Evolutionary conservation across 768 basidiomycete genomes (phyloP).

Genomic region (Megacollybia marginata): DNA sequence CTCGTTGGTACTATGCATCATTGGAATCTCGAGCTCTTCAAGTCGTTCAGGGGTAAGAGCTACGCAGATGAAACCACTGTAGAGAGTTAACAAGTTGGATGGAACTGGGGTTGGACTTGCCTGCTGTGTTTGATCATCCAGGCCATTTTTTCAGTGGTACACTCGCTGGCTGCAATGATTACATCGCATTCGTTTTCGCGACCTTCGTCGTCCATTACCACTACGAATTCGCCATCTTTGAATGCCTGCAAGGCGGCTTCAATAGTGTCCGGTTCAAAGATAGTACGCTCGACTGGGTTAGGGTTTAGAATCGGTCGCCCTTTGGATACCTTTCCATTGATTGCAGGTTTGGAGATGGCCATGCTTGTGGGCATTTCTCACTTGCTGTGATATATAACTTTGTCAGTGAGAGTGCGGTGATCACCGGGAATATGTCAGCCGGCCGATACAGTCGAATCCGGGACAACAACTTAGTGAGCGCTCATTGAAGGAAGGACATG

Average conservation of each 20-base stretch:
- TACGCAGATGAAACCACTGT: slow-evolving; percentile 91
- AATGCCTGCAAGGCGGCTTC: slow-evolving; percentile 76
- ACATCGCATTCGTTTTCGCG: slow-evolving; percentile 98
- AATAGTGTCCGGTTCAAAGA: slow-evolving; percentile 72
- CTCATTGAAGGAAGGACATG: no score
- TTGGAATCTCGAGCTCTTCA: slow-evolving; percentile 72
- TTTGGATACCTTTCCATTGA: not conserved
- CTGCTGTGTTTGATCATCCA: slow-evolving; percentile 98
- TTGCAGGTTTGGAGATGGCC: no score
- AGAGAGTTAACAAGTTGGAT: not conserved
- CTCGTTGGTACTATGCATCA: slow-evolving; percentile 91
- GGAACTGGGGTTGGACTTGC: slow-evolving; percentile 33
- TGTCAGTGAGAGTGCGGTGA: no score
- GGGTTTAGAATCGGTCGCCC: slow-evolving; percentile 29
- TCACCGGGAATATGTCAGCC: no score
- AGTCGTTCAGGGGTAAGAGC: slow-evolving; percentile 74
- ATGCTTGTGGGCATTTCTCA: no score
- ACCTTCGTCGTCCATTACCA: slow-evolving; percentile 95
- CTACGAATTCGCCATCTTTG: slow-evolving; percentile 77
- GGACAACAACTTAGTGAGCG: no score
- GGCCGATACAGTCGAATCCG: no score
- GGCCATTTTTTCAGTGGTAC: slow-evolving; percentile 96
- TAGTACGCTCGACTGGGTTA: slow-evolving; percentile 22
- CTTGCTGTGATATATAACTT: no score
- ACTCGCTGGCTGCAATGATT: slow-evolving; percentile 76